Evolutionary conservation across 2,329 filamentous ascomycete species (phyloP).

Genomic region (Venturia effusa): DNA sequence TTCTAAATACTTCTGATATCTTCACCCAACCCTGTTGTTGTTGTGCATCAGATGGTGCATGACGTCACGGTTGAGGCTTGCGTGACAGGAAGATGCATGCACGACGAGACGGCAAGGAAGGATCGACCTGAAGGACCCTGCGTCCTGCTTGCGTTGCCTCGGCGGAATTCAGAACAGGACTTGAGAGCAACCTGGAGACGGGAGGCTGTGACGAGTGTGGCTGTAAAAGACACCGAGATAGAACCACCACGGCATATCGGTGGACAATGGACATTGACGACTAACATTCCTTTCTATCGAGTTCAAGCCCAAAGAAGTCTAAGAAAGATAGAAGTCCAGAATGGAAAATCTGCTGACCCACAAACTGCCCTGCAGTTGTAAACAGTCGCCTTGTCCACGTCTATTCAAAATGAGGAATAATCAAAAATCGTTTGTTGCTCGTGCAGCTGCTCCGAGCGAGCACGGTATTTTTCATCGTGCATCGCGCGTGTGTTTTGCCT

Average conservation of each 20-base stretch:
- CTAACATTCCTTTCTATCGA: not conserved
- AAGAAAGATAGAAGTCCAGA: not conserved
- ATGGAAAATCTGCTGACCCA: not conserved
- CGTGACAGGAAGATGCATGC: not conserved
- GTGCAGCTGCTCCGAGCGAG: too few relatives aligned
- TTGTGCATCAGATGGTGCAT: not conserved
- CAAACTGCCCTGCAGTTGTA: not conserved
- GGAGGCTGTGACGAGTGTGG: too few relatives aligned
- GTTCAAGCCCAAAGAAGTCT: not conserved
- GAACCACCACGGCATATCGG: too few relatives aligned
- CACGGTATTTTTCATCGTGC: slow-evolving; percentile 1
- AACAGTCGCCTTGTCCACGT: not conserved
- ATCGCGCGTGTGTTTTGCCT: not conserved
- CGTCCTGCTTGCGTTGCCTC: too few relatives aligned
- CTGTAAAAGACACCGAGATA: too few relatives aligned
- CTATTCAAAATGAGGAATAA: not conserved
- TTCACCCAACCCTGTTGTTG: not conserved
- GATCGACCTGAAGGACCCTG: too few relatives aligned
- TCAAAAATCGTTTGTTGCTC: not conserved
- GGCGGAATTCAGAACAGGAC: too few relatives aligned
- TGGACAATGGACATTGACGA: not conserved
- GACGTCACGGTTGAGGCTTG: not conserved
- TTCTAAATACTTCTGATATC: not conserved
- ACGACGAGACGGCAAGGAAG: too few relatives aligned
- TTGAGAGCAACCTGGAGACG: not conserved